Evolutionary conservation across 2,329 filamentous ascomycete species (phyloP), one percentile per base, ranked within the genome.

Genomic region (Clonostachys solani): DNA sequence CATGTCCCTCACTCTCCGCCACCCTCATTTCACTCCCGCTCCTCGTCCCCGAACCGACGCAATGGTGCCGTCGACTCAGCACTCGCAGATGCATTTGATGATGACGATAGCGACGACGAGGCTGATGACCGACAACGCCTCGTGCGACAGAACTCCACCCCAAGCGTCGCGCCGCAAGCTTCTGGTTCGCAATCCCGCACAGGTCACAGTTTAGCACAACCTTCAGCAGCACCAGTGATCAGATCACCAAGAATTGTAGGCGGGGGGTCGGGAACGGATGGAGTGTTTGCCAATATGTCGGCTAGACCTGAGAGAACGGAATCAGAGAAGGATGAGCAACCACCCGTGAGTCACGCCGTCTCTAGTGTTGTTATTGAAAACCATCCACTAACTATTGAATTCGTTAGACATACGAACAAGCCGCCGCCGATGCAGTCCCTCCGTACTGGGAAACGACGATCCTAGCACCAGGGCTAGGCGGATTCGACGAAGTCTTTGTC

Each of bases 391-490:
- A 50, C 23, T 4, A 10, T 29, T 23, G 23, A 10, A 10, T 10
- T 29, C 3, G 9, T 10, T 58, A 96, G 89, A 92, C 92, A 35
- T 99, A 99, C 66, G 94, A 99, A 77, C 92, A 97, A 81, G 94
- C 94, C 15, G 94, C 94, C 4, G 92, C 92, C 40, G 94, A 99
- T 66, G 87, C 91, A 19, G 94, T 94, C 43, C 94, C 94, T 2
- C 94, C 94, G 0, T 99, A 99, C 69, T 99, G 94, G 94, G 94
- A 99, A 73, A 99, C 94, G 6, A 97, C 94, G 0, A 96, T 99
- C 54, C 80, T 99, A 45, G 92, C 92, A 0, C 94, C 94, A 1
- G 94, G 92, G 47, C 83, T 94, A 54, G 87, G 87, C 45, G 88
- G 87, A n/a, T 83, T 85, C 37, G 92, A 97, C 62, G 94, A 99